phyloP scores from a whole-genome alignment of 495 filamentous ascomycete genomes.

The Talaromyces adpressus region DNA sequence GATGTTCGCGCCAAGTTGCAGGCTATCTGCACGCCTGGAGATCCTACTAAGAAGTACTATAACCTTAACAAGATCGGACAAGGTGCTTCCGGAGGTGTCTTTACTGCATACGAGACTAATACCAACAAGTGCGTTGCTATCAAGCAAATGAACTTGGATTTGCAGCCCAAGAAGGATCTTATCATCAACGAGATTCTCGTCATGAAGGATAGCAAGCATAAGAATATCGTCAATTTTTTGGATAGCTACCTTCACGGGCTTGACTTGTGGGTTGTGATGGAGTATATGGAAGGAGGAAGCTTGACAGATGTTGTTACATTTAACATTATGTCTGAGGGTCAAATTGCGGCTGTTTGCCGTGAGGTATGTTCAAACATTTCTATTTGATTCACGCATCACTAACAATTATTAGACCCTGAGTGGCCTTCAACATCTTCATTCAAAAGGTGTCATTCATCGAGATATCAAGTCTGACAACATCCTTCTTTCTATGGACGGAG shows the following conservation, averaged over 20 bases:
- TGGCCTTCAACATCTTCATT: conserved; percentile 91
- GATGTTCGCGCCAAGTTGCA: conserved; percentile 80
- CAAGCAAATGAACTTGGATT: conserved; percentile 98
- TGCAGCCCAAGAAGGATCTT: conserved; percentile 97
- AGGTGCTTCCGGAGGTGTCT: conserved; percentile 94
- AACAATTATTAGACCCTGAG: conserved; percentile 56
- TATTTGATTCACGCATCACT: not conserved
- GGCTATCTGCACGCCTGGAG: conserved; percentile 80
- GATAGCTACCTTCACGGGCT: conserved; percentile 85
- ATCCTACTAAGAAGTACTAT: conserved; percentile 81
- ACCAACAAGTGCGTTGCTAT: conserved; percentile 89
- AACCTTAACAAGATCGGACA: conserved; percentile 94
- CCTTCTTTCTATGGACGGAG: conserved; percentile 85
- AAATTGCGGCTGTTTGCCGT: conserved; percentile 91
- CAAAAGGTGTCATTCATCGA: conserved; percentile 94
- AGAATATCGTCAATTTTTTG: conserved; percentile 98
- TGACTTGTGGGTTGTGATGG: conserved; percentile 98
- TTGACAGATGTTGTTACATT: conserved; percentile 97
- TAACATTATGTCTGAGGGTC: conserved; percentile 96
- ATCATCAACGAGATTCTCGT: conserved; percentile 99
- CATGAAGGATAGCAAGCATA: conserved; percentile 98
- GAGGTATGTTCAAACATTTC: conserved; percentile 50
- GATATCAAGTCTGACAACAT: conserved; percentile 99
- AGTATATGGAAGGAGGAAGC: conserved; percentile 98
- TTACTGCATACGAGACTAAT: conserved; percentile 77